phyloP scores from a whole-genome alignment of 371 early-diverging fungal genomes.

The Zychaea mexicana region DNA sequence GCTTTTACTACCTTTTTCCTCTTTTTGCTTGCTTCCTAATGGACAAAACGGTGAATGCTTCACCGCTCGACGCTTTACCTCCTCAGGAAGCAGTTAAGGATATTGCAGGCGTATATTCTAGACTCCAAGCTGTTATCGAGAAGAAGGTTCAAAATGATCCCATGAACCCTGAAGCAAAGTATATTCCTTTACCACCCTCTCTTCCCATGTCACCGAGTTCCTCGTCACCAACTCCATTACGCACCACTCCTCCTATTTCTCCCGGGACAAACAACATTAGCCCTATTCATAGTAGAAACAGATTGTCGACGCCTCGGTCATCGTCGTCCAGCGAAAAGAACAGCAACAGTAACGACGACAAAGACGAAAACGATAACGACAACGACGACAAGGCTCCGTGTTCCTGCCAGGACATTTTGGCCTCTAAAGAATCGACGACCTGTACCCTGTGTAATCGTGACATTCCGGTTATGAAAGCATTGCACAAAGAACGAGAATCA shows the following conservation, averaged over 20 bases:
- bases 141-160: slow-evolving; percentile 32
- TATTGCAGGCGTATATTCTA: slow-evolving; percentile 59
- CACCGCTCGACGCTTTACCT: neutral
- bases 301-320: slow-evolving; percentile 12
- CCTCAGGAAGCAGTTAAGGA: slow-evolving; percentile 47
- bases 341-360: neutral
- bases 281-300: too few relatives aligned
- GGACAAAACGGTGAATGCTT: neutral
- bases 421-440: slow-evolving; percentile 24
- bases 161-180: slow-evolving; percentile 37
- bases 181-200: slow-evolving; percentile 47
- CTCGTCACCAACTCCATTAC: slow-evolving; percentile 35
- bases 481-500: slow-evolving; percentile 48
- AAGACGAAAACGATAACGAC: neutral
- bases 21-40: neutral
- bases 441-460: slow-evolving; percentile 60
- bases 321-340: slow-evolving; percentile 9
- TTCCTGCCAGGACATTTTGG: slow-evolving; percentile 44
- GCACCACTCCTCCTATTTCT: neutral
- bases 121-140: slow-evolving; percentile 57
- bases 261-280: too few relatives aligned
- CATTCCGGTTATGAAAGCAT: slow-evolving; percentile 54
- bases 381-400: slow-evolving; percentile 19
- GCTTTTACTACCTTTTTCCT: neutral
- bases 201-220: slow-evolving; percentile 43